These are phyloP conservation scores for Diaporthe australafricana DNA, from an alignment of 2,329 filamentous ascomycete genomes.

Conservation along the genomic window DNA sequence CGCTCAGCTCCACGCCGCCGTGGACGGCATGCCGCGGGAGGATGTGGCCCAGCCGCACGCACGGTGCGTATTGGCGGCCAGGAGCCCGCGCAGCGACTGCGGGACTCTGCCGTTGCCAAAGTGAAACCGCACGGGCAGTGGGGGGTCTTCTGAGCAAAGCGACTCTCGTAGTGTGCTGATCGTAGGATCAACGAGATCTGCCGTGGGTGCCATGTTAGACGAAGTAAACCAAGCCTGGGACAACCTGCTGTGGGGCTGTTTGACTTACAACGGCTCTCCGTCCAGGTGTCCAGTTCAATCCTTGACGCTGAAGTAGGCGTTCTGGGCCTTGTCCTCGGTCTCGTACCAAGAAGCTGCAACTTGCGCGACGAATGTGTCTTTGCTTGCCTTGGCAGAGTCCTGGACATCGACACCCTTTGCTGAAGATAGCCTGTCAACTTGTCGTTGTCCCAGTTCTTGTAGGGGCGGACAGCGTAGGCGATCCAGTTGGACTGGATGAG, in stretches of 20 bases:
- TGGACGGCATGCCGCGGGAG: not conserved
- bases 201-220: slow-evolving; percentile 43
- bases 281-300: slow-evolving; percentile 97
- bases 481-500: slow-evolving; percentile 95
- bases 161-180: slow-evolving; percentile 77
- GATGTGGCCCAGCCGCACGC: slow-evolving; percentile 13
- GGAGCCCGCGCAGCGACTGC: not conserved
- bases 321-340: slow-evolving; percentile 79
- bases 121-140: slow-evolving; percentile 87
- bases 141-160: slow-evolving; percentile 82
- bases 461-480: slow-evolving; percentile 77
- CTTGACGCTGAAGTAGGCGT: slow-evolving; percentile 78
- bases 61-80: not conserved
- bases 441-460: slow-evolving; percentile 79
- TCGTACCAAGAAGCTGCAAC: slow-evolving; percentile 83
- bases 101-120: not conserved
- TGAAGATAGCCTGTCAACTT: slow-evolving; percentile 77
- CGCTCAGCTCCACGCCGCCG: not conserved
- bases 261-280: too few relatives aligned
- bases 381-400: slow-evolving; percentile 73
- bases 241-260: too few relatives aligned
- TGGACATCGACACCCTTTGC: slow-evolving; percentile 78
- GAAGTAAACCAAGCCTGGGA: too few relatives aligned
- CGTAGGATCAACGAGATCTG: slow-evolving; percentile 51
- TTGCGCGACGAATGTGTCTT: slow-evolving; percentile 74